These are phyloP conservation scores for Codiaeum variegatum DNA, from an alignment of 441 rosid genomes.

Conservation along the genomic window DNA sequence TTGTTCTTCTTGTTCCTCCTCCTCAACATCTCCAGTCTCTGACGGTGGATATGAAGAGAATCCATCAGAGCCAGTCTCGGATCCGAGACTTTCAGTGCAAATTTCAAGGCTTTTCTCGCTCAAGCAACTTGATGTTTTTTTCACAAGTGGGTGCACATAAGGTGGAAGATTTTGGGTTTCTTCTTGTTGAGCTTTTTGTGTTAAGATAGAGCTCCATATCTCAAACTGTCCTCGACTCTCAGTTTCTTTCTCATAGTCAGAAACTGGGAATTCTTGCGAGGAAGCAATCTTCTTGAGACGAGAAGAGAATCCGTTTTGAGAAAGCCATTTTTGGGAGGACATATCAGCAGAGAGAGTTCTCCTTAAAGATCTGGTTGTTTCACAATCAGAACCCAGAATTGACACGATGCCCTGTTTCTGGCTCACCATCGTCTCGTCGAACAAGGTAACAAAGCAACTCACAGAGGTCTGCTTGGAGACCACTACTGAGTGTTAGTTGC, in stretches of 20 bases:
- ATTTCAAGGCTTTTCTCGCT: conserved; percentile 70
- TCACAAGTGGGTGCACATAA: conserved; percentile 65
- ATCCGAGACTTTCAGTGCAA: conserved; percentile 94
- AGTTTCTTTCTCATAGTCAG: conserved; percentile 16
- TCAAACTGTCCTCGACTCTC: conserved; percentile 41
- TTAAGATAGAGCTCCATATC: conserved; percentile 58
- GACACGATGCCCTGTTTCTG: conserved; percentile 67
- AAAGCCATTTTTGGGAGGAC: conserved; percentile 66
- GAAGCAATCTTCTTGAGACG: conserved; percentile 54
- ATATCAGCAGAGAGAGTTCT: conserved; percentile 80
- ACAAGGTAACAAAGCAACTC: conserved; percentile 39
- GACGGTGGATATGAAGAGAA: conserved; percentile 61
- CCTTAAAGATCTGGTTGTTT: conserved; percentile 32
- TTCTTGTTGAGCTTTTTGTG: conserved; percentile 37
- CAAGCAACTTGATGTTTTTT: conserved; percentile 52
- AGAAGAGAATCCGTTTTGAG: conserved; percentile 40
- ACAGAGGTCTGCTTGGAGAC: conserved; percentile 42
- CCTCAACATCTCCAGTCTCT: conserved; percentile 49
- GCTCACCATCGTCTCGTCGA: conserved; percentile 31
- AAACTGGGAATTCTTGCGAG: conserved; percentile 36
- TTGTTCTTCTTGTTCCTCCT: conserved; percentile 25
- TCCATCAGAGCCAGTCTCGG: conserved; percentile 90
- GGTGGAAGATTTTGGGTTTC: conserved; percentile 41
- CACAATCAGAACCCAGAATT: conserved; percentile 49
- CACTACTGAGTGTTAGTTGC: conserved; percentile 41